Conservation (phyloP, 2,329 filamentous ascomycete genomes). For the Sporothrix humicola region DNA sequence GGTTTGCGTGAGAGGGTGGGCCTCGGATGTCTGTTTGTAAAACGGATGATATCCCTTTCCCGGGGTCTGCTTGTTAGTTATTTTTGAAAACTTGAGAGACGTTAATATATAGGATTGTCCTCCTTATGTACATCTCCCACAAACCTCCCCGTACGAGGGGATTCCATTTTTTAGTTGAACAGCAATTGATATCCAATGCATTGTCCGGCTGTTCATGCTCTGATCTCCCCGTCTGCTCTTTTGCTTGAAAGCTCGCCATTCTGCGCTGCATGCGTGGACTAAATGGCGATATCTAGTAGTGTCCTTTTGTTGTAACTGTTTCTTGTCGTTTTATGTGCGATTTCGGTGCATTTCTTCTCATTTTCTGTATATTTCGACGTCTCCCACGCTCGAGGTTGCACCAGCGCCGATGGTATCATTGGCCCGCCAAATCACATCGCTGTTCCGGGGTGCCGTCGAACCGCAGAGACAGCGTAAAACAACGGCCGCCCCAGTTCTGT, state of each 20-base stretch:
- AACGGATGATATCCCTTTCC: not conserved
- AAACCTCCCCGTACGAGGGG: not conserved
- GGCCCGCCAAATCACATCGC: conserved; percentile 12
- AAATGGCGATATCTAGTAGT: not conserved
- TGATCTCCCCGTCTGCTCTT: not conserved
- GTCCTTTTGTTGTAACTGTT: not conserved
- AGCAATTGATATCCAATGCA: not conserved
- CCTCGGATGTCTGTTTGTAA: not conserved
- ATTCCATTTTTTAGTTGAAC: not conserved
- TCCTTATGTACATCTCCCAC: not conserved
- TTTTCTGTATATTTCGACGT: not conserved
- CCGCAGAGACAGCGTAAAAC: not conserved
- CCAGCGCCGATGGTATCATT: conserved; percentile 19
- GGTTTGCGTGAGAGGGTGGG: not conserved
- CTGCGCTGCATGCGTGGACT: not conserved
- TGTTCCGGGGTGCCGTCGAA: not conserved
- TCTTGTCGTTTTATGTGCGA: not conserved
- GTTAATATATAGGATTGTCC: not conserved
- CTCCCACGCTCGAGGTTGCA: conserved; percentile 4
- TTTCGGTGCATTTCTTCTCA: not conserved
- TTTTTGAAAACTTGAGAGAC: not conserved
- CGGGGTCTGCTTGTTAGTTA: not conserved
- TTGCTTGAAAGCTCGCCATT: not conserved
- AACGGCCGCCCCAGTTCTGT: not conserved
- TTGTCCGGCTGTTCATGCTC: not conserved